Conservation (phyloP, 192 early-diverging fungal genomes). For the Spizellomyces sp. region DNA sequence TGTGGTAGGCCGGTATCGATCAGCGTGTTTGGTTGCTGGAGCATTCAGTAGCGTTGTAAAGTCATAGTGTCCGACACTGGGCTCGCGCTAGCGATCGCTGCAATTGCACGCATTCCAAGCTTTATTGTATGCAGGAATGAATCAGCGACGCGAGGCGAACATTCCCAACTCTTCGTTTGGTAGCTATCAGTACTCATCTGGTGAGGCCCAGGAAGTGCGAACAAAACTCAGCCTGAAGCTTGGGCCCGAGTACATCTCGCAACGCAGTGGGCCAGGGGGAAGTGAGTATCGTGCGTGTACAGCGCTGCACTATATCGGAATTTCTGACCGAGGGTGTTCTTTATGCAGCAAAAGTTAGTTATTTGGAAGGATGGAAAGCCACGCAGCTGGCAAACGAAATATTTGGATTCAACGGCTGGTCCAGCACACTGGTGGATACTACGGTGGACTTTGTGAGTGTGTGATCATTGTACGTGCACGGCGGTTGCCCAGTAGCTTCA, state of each 20-base stretch:
- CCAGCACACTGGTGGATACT: slow-evolving; percentile 67
- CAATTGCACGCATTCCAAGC: too few relatives aligned
- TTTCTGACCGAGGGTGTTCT: neutral
- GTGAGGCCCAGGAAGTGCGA: slow-evolving; percentile 14
- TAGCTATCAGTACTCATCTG: neutral
- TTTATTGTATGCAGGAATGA: neutral
- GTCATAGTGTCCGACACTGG: too few relatives aligned
- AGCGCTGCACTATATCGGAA: neutral
- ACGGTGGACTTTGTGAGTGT: slow-evolving; percentile 76
- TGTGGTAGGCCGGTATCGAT: too few relatives aligned
- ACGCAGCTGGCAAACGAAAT: slow-evolving; percentile 89
- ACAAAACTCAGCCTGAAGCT: slow-evolving; percentile 60
- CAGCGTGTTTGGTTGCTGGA: too few relatives aligned
- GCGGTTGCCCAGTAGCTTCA: too few relatives aligned
- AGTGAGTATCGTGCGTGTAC: slow-evolving; percentile 11
- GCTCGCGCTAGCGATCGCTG: too few relatives aligned
- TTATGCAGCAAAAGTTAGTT: slow-evolving; percentile 58
- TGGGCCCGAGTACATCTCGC: slow-evolving; percentile 70
- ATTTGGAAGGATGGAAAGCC: slow-evolving; percentile 81
- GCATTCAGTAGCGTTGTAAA: too few relatives aligned
- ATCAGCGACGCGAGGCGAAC: neutral
- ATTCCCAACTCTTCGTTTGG: slow-evolving; percentile 10
- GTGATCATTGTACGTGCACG: neutral
- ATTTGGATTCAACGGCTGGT: slow-evolving; percentile 97
- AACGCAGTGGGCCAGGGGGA: slow-evolving; percentile 70